Evolutionary conservation across 441 rosid genomes (phyloP).

Genomic region (Croton laevigatus): DNA sequence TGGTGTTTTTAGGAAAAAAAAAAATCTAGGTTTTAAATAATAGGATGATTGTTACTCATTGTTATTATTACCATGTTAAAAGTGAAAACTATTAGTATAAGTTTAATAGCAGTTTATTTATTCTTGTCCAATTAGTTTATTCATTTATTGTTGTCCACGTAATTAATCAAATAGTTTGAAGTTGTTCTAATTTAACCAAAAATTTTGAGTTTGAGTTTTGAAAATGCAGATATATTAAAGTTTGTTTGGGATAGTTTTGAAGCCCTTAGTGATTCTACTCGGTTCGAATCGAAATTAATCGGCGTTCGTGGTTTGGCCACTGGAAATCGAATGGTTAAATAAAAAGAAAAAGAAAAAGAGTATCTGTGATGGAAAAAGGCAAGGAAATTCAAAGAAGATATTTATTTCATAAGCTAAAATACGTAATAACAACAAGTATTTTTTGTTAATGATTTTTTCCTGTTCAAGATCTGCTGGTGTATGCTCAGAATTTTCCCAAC

Average conservation of each 20-base stretch:
- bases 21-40: background rate
- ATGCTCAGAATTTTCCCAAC: background rate
- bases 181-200: background rate
- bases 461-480: constrained; percentile 13
- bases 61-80: constrained; percentile 11
- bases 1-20: too few relatives aligned
- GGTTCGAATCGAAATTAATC: too few relatives aligned
- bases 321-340: too few relatives aligned
- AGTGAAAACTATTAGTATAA: constrained; percentile 2
- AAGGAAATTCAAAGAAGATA: constrained; percentile 6
- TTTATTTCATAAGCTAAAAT: background rate
- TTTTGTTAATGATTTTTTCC: constrained; percentile 8
- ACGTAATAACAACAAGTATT: background rate
- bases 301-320: too few relatives aligned
- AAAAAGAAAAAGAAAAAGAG: constrained; percentile 25
- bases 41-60: background rate
- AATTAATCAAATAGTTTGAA: background rate
- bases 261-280: too few relatives aligned
- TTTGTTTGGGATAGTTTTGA: too few relatives aligned
- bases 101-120: constrained; percentile 7
- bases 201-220: too few relatives aligned
- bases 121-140: too few relatives aligned
- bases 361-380: constrained; percentile 42
- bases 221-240: too few relatives aligned
- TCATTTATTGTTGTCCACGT: too few relatives aligned